These are phyloP conservation scores for Backusella psychrophila DNA, from an alignment of 192 early-diverging fungal genomes.

Conservation along the genomic window DNA sequence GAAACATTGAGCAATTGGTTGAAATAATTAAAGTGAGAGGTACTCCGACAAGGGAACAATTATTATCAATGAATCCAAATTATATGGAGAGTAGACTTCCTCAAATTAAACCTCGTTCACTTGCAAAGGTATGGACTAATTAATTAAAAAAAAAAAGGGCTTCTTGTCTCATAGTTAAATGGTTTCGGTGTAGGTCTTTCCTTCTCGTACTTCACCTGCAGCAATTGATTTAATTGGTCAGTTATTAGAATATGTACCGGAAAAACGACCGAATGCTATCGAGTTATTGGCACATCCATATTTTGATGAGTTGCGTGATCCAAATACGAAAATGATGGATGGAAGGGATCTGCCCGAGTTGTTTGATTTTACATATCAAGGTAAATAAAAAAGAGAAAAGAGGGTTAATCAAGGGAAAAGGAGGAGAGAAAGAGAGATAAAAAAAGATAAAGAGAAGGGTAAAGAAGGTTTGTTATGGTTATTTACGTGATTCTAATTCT, in stretches of 20 bases:
- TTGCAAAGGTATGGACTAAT: conserved; percentile 60
- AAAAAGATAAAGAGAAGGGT: neutral
- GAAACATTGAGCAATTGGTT: conserved; percentile 96
- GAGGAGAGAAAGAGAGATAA: neutral
- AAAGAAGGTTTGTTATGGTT: neutral
- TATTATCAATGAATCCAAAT: conserved; percentile 96
- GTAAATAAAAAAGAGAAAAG: conserved; percentile 34
- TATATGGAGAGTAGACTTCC: conserved; percentile 98
- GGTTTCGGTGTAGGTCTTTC: conserved; percentile 67
- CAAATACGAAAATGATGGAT: conserved; percentile 74
- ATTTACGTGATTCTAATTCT: neutral
- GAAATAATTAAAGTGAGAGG: conserved; percentile 99
- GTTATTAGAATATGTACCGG: conserved; percentile 90
- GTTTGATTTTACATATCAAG: conserved; percentile 85
- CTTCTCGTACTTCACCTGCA: conserved; percentile 76
- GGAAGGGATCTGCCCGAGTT: conserved; percentile 82
- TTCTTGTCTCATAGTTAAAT: neutral
- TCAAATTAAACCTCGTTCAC: conserved; percentile 91
- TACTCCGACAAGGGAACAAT: conserved; percentile 93
- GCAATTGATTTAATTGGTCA: conserved; percentile 82
- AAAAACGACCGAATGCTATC: conserved; percentile 76
- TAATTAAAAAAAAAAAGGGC: neutral
- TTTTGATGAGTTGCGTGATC: conserved; percentile 94
- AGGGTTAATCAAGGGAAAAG: neutral
- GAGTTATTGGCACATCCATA: conserved; percentile 93